A percentile compares a stretch with the other conserved stretches of the same genome.
phyloP scores from a whole-genome alignment of 2,329 filamentous ascomycete genomes.

The Aspergillus viridinutans region DNA sequence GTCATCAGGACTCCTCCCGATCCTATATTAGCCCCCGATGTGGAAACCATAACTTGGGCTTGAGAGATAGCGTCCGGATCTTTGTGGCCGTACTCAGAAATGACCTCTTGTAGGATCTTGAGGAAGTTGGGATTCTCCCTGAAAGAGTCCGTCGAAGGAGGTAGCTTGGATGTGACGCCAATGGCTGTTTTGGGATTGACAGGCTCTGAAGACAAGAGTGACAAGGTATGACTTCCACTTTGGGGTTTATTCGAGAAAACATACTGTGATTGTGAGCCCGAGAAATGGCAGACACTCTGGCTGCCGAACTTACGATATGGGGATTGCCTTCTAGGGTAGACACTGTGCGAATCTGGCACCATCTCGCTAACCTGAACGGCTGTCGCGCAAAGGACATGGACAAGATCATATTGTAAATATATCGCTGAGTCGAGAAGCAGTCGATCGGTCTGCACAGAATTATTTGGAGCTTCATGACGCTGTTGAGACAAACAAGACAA shows the following conservation, averaged over 20 bases:
- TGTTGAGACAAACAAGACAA: slow-evolving; percentile 24
- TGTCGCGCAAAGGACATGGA: slow-evolving; percentile 18
- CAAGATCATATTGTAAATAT: slow-evolving; percentile 21
- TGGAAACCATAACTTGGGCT: slow-evolving; percentile 57
- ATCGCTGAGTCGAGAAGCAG: not conserved
- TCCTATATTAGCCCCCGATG: slow-evolving; percentile 52
- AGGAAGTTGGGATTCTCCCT: slow-evolving; percentile 55
- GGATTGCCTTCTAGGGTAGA: slow-evolving; percentile 37
- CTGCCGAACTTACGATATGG: slow-evolving; percentile 34
- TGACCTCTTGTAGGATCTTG: slow-evolving; percentile 52
- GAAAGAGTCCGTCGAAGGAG: slow-evolving; percentile 54
- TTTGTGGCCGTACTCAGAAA: slow-evolving; percentile 50
- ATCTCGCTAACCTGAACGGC: slow-evolving; percentile 13
- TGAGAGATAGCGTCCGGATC: slow-evolving; percentile 57
- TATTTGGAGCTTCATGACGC: slow-evolving; percentile 9
- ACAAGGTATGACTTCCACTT: slow-evolving; percentile 45
- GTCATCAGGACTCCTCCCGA: slow-evolving; percentile 49
- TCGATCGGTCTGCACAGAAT: not conserved
- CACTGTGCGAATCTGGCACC: slow-evolving; percentile 26
- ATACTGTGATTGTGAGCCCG: slow-evolving; percentile 39
- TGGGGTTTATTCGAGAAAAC: slow-evolving; percentile 43
- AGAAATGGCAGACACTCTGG: not conserved
- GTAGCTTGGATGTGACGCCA: slow-evolving; percentile 51
- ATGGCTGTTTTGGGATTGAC: slow-evolving; percentile 52
- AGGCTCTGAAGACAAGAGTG: slow-evolving; percentile 54